Evolutionary conservation across 2,329 filamentous ascomycete genomes (phyloP).

Genomic region (Fusarium neocosmosporiellum): DNA sequence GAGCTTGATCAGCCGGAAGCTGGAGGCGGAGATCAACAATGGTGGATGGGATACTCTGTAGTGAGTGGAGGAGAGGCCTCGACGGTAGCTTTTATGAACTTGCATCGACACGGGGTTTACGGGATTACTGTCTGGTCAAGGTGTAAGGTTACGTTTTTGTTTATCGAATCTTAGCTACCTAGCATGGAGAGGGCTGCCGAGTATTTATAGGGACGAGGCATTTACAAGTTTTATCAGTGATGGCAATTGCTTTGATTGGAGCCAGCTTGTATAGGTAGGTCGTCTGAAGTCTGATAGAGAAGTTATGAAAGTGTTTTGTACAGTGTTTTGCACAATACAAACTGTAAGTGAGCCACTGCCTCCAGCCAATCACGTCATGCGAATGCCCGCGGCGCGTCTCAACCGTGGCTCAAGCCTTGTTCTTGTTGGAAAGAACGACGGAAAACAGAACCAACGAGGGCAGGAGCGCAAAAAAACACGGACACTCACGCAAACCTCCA

Average conservation of each 20-base stretch:
- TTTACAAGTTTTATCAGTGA: background rate
- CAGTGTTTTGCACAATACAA: conserved; percentile 6
- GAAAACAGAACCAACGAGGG: conserved; percentile 20
- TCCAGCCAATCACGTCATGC: conserved; percentile 41
- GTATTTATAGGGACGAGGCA: conserved; percentile 6
- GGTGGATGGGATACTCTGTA: conserved; percentile 89
- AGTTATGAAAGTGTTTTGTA: background rate
- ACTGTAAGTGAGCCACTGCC: conserved; percentile 4
- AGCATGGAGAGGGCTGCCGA: conserved; percentile 5
- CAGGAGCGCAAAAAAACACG: conserved; percentile 17
- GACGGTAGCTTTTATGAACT: background rate
- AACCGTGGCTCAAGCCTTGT: conserved; percentile 39
- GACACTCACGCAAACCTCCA: background rate
- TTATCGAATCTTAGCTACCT: background rate
- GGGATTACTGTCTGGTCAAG: conserved; percentile 1
- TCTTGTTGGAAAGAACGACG: conserved; percentile 18
- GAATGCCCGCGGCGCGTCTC: conserved; percentile 41
- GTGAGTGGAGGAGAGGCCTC: conserved; percentile 1
- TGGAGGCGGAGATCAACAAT: conserved; percentile 96
- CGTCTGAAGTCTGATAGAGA: background rate
- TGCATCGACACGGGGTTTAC: conserved; percentile 2
- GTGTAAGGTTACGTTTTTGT: conserved; percentile 13
- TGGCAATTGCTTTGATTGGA: background rate
- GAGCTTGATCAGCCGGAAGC: conserved; percentile 86
- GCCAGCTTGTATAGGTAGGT: background rate